These are phyloP conservation scores for Aurinia saxatilis DNA, from an alignment of 345 rosid genomes.

Conservation along the genomic window DNA sequence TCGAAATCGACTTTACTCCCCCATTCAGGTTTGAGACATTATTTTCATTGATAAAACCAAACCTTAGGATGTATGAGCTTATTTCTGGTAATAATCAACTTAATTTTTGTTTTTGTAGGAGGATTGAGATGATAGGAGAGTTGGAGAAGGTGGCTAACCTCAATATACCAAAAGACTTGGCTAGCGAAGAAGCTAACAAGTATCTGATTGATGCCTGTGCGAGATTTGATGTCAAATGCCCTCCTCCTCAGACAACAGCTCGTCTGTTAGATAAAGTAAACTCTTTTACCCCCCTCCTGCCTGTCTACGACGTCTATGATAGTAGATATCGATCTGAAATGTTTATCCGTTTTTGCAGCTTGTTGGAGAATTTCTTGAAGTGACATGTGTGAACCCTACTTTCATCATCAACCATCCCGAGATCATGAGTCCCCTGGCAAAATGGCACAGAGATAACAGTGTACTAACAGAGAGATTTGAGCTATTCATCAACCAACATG, in stretches of 20 bases:
- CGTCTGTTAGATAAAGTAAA: constrained; percentile 85
- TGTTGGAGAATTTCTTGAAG: constrained; percentile 94
- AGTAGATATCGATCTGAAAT: not conserved
- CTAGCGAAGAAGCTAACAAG: constrained; percentile 75
- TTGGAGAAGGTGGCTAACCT: constrained; percentile 84
- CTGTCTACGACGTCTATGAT: not conserved
- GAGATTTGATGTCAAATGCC: constrained; percentile 79
- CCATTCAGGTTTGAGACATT: constrained; percentile 67
- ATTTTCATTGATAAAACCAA: not conserved
- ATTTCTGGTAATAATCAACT: not conserved
- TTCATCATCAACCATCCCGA: constrained; percentile 70
- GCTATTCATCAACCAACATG: constrained; percentile 83
- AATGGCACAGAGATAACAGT: constrained; percentile 56
- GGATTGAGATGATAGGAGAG: constrained; percentile 87
- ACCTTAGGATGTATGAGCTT: not conserved
- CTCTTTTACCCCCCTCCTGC: not conserved
- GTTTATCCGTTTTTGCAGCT: constrained; percentile 40
- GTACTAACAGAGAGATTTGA: constrained; percentile 92
- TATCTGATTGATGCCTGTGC: constrained; percentile 63
- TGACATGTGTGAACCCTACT: constrained; percentile 81
- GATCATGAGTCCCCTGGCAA: constrained; percentile 30
- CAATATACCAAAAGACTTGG: constrained; percentile 74
- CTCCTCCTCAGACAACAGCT: constrained; percentile 87
- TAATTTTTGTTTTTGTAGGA: constrained; percentile 28
- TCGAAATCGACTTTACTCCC: no score